Percentiles rank a stretch among this genome's conserved stretches.
phyloP scores from a whole-genome alignment of 2,329 filamentous ascomycete species.

The Penicillium sp. region DNA sequence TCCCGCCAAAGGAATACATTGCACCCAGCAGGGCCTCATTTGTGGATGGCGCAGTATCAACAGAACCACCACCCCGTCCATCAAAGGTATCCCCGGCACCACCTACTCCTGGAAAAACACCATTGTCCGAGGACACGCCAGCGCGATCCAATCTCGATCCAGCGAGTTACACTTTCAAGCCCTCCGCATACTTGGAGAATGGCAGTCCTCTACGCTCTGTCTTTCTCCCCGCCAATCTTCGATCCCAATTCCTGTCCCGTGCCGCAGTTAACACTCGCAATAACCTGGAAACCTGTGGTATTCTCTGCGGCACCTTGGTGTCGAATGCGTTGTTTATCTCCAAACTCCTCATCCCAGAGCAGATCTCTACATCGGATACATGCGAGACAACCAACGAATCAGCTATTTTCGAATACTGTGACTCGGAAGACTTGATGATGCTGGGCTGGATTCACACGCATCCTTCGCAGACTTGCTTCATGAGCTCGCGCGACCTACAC shows the following conservation, averaged over 20 bases:
- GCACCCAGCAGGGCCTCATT: slow-evolving; percentile 15
- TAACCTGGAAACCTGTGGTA: slow-evolving; percentile 93
- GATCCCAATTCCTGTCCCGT: slow-evolving; percentile 72
- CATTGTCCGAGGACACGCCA: slow-evolving; percentile 14
- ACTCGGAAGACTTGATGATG: slow-evolving; percentile 79
- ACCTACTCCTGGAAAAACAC: slow-evolving; percentile 32
- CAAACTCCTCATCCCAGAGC: slow-evolving; percentile 85
- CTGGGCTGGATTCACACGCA: slow-evolving; percentile 99
- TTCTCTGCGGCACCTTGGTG: slow-evolving; percentile 86
- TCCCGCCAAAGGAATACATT: slow-evolving; percentile 46
- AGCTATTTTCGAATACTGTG: slow-evolving; percentile 85
- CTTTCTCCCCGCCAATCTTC: slow-evolving; percentile 79
- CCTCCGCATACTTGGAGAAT: slow-evolving; percentile 86
- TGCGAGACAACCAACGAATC: slow-evolving; percentile 92
- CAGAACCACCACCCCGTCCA: slow-evolving; percentile 29
- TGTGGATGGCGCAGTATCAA: slow-evolving; percentile 22
- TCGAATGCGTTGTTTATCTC: slow-evolving; percentile 94
- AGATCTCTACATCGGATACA: slow-evolving; percentile 86
- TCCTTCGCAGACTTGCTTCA: slow-evolving; percentile 94
- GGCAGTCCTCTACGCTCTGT: slow-evolving; percentile 84
- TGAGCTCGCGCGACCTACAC: slow-evolving; percentile 92
- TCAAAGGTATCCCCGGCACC: slow-evolving; percentile 30
- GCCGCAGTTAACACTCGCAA: slow-evolving; percentile 75
- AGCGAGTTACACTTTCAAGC: slow-evolving; percentile 75
- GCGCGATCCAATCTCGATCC: slow-evolving; percentile 37